Percentiles rank a stretch among this genome's conserved stretches.
These are phyloP conservation scores for Piper betle DNA, from an alignment of 164 flowering plant genomes.

Conservation along the genomic window DNA sequence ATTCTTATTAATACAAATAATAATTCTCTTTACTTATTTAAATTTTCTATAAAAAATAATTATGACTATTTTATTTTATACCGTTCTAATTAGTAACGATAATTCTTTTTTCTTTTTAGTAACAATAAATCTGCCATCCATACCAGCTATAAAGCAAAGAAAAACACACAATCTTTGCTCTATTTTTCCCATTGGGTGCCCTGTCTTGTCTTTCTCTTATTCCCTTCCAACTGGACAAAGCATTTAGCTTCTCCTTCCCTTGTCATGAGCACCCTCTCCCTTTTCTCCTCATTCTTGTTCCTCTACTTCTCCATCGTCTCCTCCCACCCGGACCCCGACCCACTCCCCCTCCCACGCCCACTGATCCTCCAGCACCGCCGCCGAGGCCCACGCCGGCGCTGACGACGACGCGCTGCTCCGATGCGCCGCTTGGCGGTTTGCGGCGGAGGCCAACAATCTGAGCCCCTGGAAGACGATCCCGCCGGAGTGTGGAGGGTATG, in stretches of 20 bases:
- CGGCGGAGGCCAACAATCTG: constrained; percentile 72
- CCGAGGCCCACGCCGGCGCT: constrained; percentile 14
- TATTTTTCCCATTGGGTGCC: too few relatives aligned
- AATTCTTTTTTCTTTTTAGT: too few relatives aligned
- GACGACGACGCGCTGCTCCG: constrained; percentile 22
- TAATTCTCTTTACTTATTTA: too few relatives aligned
- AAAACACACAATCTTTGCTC: too few relatives aligned
- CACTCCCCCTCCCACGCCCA: constrained; percentile 47
- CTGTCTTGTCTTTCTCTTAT: too few relatives aligned
- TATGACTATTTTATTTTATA: too few relatives aligned
- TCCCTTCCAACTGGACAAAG: too few relatives aligned
- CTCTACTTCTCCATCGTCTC: constrained; percentile 10
- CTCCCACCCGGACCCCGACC: constrained; percentile 13
- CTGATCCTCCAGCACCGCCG: constrained; percentile 30
- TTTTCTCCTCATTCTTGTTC: constrained; percentile 10
- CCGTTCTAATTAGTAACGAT: too few relatives aligned
- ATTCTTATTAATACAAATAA: too few relatives aligned
- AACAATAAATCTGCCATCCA: too few relatives aligned
- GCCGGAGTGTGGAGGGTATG: constrained; percentile 49
- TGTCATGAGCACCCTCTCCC: neutral
- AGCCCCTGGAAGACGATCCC: constrained; percentile 77
- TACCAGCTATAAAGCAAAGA: too few relatives aligned
- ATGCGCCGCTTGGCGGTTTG: constrained; percentile 79
- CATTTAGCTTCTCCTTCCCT: neutral
- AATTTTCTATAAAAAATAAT: too few relatives aligned